Evolutionary conservation across 1,139 yeast genomes (phyloP), one percentile per base, ranked within the genome.

Genomic region (Meyerozyma sp.): DNA sequence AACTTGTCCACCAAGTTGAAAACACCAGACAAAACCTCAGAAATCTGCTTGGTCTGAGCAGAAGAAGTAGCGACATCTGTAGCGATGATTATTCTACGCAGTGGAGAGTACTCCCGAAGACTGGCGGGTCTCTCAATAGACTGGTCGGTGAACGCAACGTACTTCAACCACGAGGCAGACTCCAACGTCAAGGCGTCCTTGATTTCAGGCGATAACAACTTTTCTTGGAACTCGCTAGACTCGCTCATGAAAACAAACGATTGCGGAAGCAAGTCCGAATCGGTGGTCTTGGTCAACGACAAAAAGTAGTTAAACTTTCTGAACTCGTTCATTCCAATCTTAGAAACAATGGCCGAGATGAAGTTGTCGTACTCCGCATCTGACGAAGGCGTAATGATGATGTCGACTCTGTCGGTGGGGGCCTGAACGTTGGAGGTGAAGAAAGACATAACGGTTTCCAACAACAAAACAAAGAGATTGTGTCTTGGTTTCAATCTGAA

Each of bases 241-340:
- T 93, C 98, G 55, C 88, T 75, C 98, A 93, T 91, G 67, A 81
- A 88, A 20, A 90, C 96, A 60, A 77, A 85, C 46, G 85, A 79
- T 43, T 68, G 58, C 40, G 97, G 96, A 55, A 91, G 70, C 54
- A 77, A 74, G 27, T 76, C 63, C 27, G 90, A 82, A 58, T 82
- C 88, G 34, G 84, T 58, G 35, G 96, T 89, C 56, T 80, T 86
- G 53, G 98, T 88, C 58, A 91, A 75, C 1, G 96, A 85, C 59
- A 91, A 73, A 66, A 70, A 91, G 68, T 89, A 93, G 68, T 86
- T 84, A 49, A 78, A 79, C 41, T 75, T 81, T 67, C 98, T 86
- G 49, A 75, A 73, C 45, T 77, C 75, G 62, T 83, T 82, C 97
- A 93, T 89, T 49, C 81, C 80, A 44, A 81, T 73, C 68, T 93